Evolutionary conservation across 2,329 filamentous ascomycete species (phyloP), one percentile per base, ranked within the genome.

Genomic region (Diatrype stigma): DNA sequence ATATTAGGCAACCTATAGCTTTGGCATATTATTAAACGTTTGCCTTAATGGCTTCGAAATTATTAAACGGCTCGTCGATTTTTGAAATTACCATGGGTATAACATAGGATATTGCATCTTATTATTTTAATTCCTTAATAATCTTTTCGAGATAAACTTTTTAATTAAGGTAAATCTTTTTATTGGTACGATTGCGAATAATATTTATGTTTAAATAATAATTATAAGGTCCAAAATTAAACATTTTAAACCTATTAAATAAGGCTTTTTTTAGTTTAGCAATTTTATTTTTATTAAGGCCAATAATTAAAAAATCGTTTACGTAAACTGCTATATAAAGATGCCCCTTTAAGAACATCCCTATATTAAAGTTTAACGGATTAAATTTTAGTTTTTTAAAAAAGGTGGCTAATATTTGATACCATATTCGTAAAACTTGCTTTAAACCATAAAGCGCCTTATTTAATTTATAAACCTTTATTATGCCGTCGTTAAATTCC

Each of bases 161-260:
- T 51, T 53, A 49, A 42, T 45, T 53, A 19, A 53, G 42, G 3
- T 11, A 44, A 38, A 53, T 42, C 2, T n/a, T 53, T 50, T 49
- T 46, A 49, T 48, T 53, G 30, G 38, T 16, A 16, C 30, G 19
- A 42, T 50, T 37, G 22, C 6, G 2, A n/a, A 35, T 35, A 23
- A 51, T 49, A 38, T 21, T 21, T 44, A 53, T 53, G 2, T 37
- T 46, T 46, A 53, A 50, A 32, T 53, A 53, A 50, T 50, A 53
- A 21, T 42, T 42, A 21, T 45, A 53, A 46, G 30, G 16, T 0
- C 42, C 48, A 45, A 53, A 46, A 37, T 53, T 48, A 17, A 45
- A 48, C 48, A 53, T 53, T 34, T 53, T 38, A 49, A 53, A 51
- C 8, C 44, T 42, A 32, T 51, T 38, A 47, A 28, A 42, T 21